Conservation (phyloP, 2,329 filamentous ascomycete genomes). For the Rhexocercosporidium sp. region DNA sequence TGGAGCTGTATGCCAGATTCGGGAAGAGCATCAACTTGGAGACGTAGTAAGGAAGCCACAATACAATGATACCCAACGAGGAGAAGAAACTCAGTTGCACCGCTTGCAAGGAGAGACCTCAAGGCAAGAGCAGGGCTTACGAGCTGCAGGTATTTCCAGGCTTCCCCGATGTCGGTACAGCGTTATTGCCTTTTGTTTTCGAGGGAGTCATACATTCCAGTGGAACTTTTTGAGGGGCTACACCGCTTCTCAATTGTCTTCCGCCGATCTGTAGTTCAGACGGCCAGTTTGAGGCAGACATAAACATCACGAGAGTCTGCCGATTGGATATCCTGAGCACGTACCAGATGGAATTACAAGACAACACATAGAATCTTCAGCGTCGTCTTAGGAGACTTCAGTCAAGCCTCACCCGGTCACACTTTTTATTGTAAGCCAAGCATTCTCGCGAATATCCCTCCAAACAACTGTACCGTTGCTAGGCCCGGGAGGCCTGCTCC, state of each 20-base stretch:
- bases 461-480: background rate
- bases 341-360: background rate
- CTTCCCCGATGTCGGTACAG: background rate
- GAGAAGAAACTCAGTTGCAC: background rate
- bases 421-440: background rate
- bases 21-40: conserved; percentile 97
- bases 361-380: background rate
- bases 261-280: background rate
- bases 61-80: conserved; percentile 34
- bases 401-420: background rate
- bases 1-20: conserved; percentile 91
- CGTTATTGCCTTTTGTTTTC: background rate
- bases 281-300: background rate
- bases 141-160: background rate
- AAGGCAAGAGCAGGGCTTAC: background rate
- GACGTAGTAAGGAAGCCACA: conserved; percentile 55
- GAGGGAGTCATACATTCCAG: background rate
- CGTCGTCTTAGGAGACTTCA: background rate
- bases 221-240: background rate
- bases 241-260: background rate
- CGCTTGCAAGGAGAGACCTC: background rate
- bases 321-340: background rate
- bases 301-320: background rate
- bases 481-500: background rate
- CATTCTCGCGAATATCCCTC: background rate